Evolutionary conservation across 768 basidiomycete species (phyloP), one percentile per base, ranked within the genome.

Genomic region (Mycena vitilis): DNA sequence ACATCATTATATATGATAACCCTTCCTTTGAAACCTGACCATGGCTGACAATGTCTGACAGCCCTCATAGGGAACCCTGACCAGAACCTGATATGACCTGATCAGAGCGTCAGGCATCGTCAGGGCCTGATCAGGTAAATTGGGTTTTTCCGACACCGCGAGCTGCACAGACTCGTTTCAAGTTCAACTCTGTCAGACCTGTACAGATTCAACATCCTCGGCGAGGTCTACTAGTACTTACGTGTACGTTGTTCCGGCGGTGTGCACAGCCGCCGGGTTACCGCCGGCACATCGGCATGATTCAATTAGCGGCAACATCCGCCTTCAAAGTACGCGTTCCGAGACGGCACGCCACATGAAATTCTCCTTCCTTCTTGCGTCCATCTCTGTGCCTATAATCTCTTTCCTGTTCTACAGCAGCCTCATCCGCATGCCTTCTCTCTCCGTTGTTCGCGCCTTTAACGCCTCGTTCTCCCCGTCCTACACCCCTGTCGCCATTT

Each of bases 391-490:
- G 4, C 8, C 3, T 20, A 30, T 30, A 30, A 30, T 47, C 18
- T 42, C 45, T 18, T 20, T 47, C 15, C 20, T n/a, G n/a, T n/a
- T 47, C 45, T 47, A 47, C 18, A 8, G 13, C 20, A 8, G 45
- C 8, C 20, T 47, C 5, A 47, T 18, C 20, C 8, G 45, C 38
- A 74, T 73, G 73, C 71, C 72, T 16, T 48, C 53, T 30, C 63
- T 75, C 5, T 23, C 59, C 18, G 57, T 40, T 18, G 72, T 66
- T 2, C 57, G 61, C n/a, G 54, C 54, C 37, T 55, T 69, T 18
- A 77, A 77, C 59, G 65, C 71, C 18, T 34, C 20, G 11, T 69
- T 58, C 45, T 4, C 18, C 3, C 65, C 68, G 10, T 30, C 54
- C 12, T 63, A 63, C 38, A 38, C 30, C 18, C 71, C 71, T 20